Conservation (phyloP, 192 early-diverging fungal species). For the Thamnidium elegans region DNA sequence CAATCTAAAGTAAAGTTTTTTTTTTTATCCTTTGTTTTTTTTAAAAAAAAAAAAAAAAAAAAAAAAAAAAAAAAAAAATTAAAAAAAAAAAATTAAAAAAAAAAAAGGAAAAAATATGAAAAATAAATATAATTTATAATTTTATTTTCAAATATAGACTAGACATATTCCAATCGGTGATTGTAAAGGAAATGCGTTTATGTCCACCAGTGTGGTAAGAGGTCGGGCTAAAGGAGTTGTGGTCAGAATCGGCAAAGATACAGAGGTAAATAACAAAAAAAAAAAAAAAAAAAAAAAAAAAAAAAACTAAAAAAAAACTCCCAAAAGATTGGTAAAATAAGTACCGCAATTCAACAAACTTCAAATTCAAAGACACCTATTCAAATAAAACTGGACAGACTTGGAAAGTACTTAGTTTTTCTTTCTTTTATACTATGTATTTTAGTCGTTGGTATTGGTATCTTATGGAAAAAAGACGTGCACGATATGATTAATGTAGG, state of each 20-base stretch:
- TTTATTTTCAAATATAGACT: slow-evolving; percentile 7
- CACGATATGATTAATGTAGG: slow-evolving; percentile 80
- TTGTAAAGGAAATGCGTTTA: slow-evolving; percentile 95
- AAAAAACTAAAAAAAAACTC: no score
- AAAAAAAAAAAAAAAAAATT: no score
- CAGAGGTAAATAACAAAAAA: slow-evolving; percentile 62
- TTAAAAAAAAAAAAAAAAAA: not conserved
- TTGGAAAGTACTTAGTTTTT: slow-evolving; percentile 82
- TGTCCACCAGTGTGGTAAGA: slow-evolving; percentile 87
- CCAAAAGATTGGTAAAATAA: slow-evolving; percentile 89
- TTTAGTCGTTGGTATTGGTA: slow-evolving; percentile 79
- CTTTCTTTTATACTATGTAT: slow-evolving; percentile 79
- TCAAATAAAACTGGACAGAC: slow-evolving; percentile 68
- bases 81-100: no score
- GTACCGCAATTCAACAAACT: slow-evolving; percentile 73
- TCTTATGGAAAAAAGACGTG: slow-evolving; percentile 64
- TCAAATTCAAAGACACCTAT: slow-evolving; percentile 60
- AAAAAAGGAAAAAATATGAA: not conserved
- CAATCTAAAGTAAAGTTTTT: slow-evolving; percentile 48
- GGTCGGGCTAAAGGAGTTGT: slow-evolving; percentile 93
- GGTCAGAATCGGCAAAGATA: slow-evolving; percentile 78
- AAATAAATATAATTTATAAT: not conserved
- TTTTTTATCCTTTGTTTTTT: not conserved
- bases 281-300: not conserved
- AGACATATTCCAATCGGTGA: slow-evolving; percentile 56